Evolutionary conservation across 768 basidiomycete species (phyloP).

Genomic region (Trametes cingulata): DNA sequence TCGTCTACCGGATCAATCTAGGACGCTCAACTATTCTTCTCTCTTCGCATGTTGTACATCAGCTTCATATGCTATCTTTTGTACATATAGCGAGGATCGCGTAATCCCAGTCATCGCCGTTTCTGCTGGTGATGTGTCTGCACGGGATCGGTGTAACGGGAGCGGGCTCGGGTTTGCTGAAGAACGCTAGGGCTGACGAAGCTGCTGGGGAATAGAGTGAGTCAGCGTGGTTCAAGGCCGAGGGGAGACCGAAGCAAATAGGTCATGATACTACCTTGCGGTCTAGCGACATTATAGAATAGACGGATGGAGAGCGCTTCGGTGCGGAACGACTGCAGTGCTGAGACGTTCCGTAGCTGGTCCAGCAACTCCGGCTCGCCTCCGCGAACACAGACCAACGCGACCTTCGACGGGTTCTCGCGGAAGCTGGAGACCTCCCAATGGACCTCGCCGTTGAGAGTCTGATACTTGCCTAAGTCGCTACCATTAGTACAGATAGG

Average conservation of each 20-base stretch:
- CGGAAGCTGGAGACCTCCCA: constrained; percentile 54
- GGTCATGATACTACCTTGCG: constrained; percentile 35
- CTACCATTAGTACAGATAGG: neutral
- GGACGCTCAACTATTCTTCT: neutral
- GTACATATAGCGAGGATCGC: constrained; percentile 49
- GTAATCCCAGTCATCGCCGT: constrained; percentile 53
- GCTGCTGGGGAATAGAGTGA: constrained; percentile 21
- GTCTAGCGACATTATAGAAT: constrained; percentile 42
- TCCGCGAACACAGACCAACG: constrained; percentile 36
- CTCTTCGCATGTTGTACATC: constrained; percentile 13
- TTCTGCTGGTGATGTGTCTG: constrained; percentile 45
- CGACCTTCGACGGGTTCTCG: constrained; percentile 42
- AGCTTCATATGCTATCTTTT: constrained; percentile 11
- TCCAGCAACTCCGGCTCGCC: neutral
- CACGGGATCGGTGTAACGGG: constrained; percentile 56
- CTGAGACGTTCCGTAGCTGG: constrained; percentile 14
- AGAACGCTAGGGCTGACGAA: constrained; percentile 30
- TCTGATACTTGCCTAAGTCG: constrained; percentile 5
- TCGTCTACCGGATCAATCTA: neutral
- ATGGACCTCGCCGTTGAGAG: constrained; percentile 29
- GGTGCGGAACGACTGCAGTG: constrained; percentile 21
- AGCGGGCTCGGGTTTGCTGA: constrained; percentile 30
- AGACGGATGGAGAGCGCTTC: constrained; percentile 45
- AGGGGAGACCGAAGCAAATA: neutral
- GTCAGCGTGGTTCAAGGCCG: neutral